Evolutionary conservation across 1,139 yeast genomes (phyloP).

Genomic region (Debaryomyces subglobosus): DNA sequence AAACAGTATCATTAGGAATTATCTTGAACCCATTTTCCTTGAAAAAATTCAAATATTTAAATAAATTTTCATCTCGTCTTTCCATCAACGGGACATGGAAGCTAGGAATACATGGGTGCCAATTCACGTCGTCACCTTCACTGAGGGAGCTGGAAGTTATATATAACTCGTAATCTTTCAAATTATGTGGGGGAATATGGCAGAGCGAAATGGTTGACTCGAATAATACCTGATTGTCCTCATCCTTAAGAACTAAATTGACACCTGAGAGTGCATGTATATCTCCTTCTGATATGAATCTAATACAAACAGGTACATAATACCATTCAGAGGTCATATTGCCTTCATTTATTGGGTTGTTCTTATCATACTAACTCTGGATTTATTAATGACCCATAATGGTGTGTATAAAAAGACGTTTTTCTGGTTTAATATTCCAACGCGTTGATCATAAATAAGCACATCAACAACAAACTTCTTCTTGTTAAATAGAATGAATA

Average conservation of each 20-base stretch:
- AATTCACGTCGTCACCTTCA: constrained; percentile 19
- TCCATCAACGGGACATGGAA: constrained; percentile 10
- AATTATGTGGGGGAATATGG: constrained; percentile 18
- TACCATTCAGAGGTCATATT: constrained; percentile 20
- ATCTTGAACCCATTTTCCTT: constrained; percentile 29
- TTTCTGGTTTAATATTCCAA: not conserved
- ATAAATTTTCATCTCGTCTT: constrained; percentile 10
- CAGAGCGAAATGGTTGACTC: constrained; percentile 23
- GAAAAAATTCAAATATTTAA: constrained; percentile 20
- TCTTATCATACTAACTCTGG: not conserved
- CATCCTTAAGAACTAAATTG: constrained; percentile 20
- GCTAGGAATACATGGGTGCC: constrained; percentile 23
- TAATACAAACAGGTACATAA: constrained; percentile 31
- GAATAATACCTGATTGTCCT: constrained; percentile 15
- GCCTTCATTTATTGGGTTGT: not conserved
- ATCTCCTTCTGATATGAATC: constrained; percentile 23
- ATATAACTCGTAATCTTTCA: constrained; percentile 19
- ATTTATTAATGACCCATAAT: not conserved
- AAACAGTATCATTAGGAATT: constrained; percentile 28
- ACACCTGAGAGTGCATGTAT: constrained; percentile 33
- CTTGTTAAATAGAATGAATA: constrained; percentile 1
- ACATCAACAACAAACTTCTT: not conserved
- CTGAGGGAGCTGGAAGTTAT: constrained; percentile 21
- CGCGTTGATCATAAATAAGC: constrained; percentile 3
- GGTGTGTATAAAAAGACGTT: not conserved